These are phyloP conservation scores for Penicillium corylophilum DNA, from an alignment of 2,329 filamentous ascomycete species.

Conservation along the genomic window DNA sequence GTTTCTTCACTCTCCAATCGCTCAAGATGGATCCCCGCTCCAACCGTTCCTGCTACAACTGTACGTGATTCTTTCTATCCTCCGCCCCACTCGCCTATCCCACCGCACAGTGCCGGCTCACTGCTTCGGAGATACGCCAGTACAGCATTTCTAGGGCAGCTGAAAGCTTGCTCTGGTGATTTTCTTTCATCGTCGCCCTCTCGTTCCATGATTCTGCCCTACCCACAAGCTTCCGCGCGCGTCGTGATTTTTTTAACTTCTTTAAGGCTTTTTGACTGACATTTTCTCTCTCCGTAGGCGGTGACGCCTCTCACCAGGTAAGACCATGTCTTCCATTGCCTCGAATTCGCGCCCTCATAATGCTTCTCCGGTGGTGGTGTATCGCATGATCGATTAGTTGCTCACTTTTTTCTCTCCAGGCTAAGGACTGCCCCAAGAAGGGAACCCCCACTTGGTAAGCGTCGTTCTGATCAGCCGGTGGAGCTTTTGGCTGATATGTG, in stretches of 20 bases:
- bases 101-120: conserved; percentile 12
- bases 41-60: conserved; percentile 58
- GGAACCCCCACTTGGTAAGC: conserved; percentile 77
- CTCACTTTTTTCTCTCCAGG: conserved; percentile 50
- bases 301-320: conserved; percentile 74
- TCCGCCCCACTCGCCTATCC: conserved; percentile 8
- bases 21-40: conserved; percentile 50
- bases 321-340: conserved; percentile 27
- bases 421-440: conserved; percentile 82
- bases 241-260: background rate
- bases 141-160: background rate
- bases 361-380: conserved; percentile 1
- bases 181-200: background rate
- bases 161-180: background rate
- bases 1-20: conserved; percentile 1
- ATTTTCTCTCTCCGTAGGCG: conserved; percentile 53
- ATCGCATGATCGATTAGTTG: conserved; percentile 6
- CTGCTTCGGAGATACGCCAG: background rate
- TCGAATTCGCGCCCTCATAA: conserved; percentile 10
- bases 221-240: background rate
- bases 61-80: conserved; percentile 41
- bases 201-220: background rate
- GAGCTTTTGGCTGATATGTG: background rate
- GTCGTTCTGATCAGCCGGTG: conserved; percentile 3
- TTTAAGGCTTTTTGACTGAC: conserved; percentile 19